Conservation (phyloP, 2,329 filamentous ascomycete genomes). For the Fusarium gaditjirri region DNA sequence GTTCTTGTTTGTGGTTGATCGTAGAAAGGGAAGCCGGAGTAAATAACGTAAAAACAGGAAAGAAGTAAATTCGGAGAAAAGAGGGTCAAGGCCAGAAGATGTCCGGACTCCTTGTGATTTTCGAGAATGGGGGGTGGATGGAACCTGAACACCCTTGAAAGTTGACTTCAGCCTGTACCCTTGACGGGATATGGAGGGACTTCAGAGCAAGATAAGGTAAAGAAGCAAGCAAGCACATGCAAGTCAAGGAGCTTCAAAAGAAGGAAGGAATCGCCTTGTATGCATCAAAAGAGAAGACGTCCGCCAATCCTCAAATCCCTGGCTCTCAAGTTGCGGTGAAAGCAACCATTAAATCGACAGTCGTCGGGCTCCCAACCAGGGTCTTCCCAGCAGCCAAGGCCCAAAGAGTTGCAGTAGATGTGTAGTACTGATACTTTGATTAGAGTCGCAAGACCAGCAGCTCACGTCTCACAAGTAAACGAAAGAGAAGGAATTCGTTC, state of each 20-base stretch:
- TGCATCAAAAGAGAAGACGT: conserved; percentile 24
- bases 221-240: conserved; percentile 25
- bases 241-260: background rate
- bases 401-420: conserved; percentile 5
- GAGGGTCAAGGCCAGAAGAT: conserved; percentile 19
- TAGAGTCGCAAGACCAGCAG: background rate
- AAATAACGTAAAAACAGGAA: background rate
- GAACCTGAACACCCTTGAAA: background rate
- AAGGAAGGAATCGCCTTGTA: conserved; percentile 11
- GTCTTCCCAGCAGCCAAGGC: conserved; percentile 38
- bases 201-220: conserved; percentile 5
- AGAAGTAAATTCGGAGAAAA: conserved; percentile 18
- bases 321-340: conserved; percentile 46
- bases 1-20: background rate
- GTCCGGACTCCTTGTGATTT: conserved; percentile 3
- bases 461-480: background rate
- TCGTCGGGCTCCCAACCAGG: conserved; percentile 34
- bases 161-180: conserved; percentile 2
- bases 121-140: conserved; percentile 5
- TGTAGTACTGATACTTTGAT: conserved; percentile 4
- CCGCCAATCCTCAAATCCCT: conserved; percentile 30
- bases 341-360: conserved; percentile 36
- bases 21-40: conserved; percentile 8
- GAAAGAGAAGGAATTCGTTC: background rate
- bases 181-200: conserved; percentile 7